Evolutionary conservation across 2,329 filamentous ascomycete species (phyloP), one percentile per base, ranked within the genome.

Genomic region (Metarhizium humberi): DNA sequence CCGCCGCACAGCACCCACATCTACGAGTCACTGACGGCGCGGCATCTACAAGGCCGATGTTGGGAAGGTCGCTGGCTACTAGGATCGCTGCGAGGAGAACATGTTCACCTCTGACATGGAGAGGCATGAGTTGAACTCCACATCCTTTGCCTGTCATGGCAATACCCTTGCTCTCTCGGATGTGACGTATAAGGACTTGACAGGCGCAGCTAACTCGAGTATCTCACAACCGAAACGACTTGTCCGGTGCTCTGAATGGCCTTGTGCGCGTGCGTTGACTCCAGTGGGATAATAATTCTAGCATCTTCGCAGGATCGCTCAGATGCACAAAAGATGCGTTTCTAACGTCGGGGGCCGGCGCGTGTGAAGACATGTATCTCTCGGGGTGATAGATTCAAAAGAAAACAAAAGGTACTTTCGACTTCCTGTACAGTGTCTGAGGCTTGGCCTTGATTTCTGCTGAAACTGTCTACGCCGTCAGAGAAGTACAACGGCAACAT

Each of bases 111-210:
- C 96, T 63, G 78, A 84, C 55, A 75, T 87, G 36, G 92, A 96
- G 70, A 95, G 68, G 50, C 75, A 72, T 57, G 91, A 85, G 16
- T 75, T 97, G 52, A 97, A 97, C 76, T 92, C 92, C 32, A 97
- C 97, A 94, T 97, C 97, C 76, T 99, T 94, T 74, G 94, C 94
- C 4, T 91, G 91, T 32, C 92, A 97, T 73, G 95, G 89, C 72
- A 75, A 94, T 61, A 87, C 96, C 66, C 96, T 96, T 71, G 83
- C 81, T 51, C 87, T 92, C 71, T 82, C 88, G 54, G 88, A 90
- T 66, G 82, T 90, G 64, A 94, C 87, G 71, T 96, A 97, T 61
- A 70, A 67, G 65, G 91, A 97, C 64, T 77, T 99, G 56, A 94
- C 94, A 32, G 95, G 74, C 82, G 94, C 66, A 88, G 92, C 94